Percentiles rank a stretch among this genome's conserved stretches.
phyloP scores from a whole-genome alignment of 176 grass and related monocot genomes.

The Carex kokanica region DNA sequence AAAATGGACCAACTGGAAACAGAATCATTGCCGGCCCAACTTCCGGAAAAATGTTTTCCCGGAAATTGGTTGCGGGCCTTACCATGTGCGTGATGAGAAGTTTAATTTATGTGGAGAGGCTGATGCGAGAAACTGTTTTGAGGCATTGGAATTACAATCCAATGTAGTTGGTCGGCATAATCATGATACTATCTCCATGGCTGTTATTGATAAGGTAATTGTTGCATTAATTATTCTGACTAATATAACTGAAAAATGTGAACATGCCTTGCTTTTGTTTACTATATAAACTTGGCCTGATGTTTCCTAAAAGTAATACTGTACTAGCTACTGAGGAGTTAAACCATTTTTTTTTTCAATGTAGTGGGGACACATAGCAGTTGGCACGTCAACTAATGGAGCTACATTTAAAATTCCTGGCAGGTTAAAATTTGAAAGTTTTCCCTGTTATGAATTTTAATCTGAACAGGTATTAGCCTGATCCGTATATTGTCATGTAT shows the following conservation, averaged over 20 bases:
- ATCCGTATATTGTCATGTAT: background rate
- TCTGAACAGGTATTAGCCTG: background rate
- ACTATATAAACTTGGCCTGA: background rate
- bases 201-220: constrained; percentile 77
- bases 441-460: background rate
- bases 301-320: background rate
- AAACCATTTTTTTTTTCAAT: constrained; percentile 20
- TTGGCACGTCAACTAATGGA: constrained; percentile 91
- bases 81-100: constrained; percentile 27
- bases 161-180: constrained; percentile 52
- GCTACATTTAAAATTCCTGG: constrained; percentile 95
- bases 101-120: constrained; percentile 17
- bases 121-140: constrained; percentile 29
- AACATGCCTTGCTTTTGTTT: background rate
- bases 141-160: constrained; percentile 18
- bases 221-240: background rate
- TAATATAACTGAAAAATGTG: background rate
- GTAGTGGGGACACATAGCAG: constrained; percentile 79
- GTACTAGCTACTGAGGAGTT: constrained; percentile 25
- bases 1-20: constrained; percentile 76
- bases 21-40: constrained; percentile 71
- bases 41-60: constrained; percentile 79
- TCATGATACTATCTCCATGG: constrained; percentile 96
- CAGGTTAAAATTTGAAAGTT: constrained; percentile 40
- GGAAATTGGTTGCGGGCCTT: constrained; percentile 59